Percentiles rank a stretch among this genome's conserved stretches.
These are phyloP conservation scores for Dendrobium nobile DNA, from an alignment of 106 monocot genomes.

Conservation along the genomic window DNA sequence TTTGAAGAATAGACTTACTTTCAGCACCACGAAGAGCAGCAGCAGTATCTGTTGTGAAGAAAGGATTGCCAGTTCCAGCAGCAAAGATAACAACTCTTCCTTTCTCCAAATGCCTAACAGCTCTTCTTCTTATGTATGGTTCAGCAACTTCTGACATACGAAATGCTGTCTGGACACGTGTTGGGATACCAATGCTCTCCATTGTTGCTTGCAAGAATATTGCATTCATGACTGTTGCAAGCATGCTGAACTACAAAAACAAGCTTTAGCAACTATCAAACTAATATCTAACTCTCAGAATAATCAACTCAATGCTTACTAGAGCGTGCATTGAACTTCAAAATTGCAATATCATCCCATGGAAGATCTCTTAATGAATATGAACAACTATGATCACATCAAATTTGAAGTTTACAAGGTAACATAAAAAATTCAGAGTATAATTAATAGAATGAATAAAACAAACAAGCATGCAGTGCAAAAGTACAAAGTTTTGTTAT, in stretches of 20 bases:
- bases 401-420: constrained; percentile 1
- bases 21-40: constrained; percentile 98
- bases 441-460: background rate
- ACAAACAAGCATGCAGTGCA: background rate
- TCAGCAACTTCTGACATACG: constrained; percentile 99
- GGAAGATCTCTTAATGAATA: background rate
- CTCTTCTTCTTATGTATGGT: constrained; percentile 91
- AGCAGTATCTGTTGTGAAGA: constrained; percentile 97
- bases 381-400: background rate
- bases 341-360: background rate
- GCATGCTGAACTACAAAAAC: constrained; percentile 44
- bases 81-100: constrained; percentile 98
- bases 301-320: constrained; percentile 1
- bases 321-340: background rate
- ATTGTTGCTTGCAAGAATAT: constrained; percentile 99
- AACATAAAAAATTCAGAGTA: background rate
- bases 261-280: background rate
- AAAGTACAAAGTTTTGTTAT: background rate
- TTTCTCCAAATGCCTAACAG: constrained; percentile 93
- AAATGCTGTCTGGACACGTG: constrained; percentile 96
- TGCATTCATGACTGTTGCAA: constrained; percentile 99
- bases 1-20: constrained; percentile 44
- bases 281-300: background rate
- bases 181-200: constrained; percentile 98
- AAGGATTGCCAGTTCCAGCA: constrained; percentile 97